Evolutionary conservation across 352 stramenopile species (phyloP), one percentile per base, ranked within the genome.

Genomic region (Phytophthora fragariaefolia): DNA sequence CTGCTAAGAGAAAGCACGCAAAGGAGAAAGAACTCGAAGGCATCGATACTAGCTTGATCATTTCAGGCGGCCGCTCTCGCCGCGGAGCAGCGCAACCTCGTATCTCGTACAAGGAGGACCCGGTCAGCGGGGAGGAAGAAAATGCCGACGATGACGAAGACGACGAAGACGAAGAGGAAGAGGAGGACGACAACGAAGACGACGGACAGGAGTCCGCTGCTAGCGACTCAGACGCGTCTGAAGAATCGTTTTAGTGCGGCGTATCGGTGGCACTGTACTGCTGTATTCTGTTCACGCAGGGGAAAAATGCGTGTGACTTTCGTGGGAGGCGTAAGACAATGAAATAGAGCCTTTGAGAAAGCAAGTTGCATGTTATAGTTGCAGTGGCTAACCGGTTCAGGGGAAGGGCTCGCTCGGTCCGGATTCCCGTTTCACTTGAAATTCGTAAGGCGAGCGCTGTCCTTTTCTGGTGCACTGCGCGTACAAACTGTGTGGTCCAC

Each of bases 31-130:
- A 96, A 42, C 58, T 95, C 27, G 88, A 96, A 47, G 88, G 87
- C 12, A 96, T 96, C 9, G 88, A 96, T 63, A 88, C 85, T 2
- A 91, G 75, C 22, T 61, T 92, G 13, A 96, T 96, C 63, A 91
- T 95, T 56, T 66, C 61, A 24, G 55, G 58, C 15, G 66, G 76
- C 15, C 61, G 78, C 22, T 66, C 73, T 12, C 78, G 75, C 40
- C 73, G 74, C 40, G 69, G 57, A 51, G 30, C 46, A 23, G 34
- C 40, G 13, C 48, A 71, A 45, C 55, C 40, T 2, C 40, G n/a
- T n/a, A 62, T 79, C 27, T 78, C 76, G 30, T 80, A 73, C 55
- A 77, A 45, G 23, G 67, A 72, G 40, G 63, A 66, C 1, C 71
- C 58, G 12, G 65, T 87, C 8, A 81, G 69, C n/a, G 71, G 82